Evolutionary conservation across 352 stramenopile genomes (phyloP), one percentile per base, ranked within the genome.

Genomic region (Phytophthora ramorum): DNA sequence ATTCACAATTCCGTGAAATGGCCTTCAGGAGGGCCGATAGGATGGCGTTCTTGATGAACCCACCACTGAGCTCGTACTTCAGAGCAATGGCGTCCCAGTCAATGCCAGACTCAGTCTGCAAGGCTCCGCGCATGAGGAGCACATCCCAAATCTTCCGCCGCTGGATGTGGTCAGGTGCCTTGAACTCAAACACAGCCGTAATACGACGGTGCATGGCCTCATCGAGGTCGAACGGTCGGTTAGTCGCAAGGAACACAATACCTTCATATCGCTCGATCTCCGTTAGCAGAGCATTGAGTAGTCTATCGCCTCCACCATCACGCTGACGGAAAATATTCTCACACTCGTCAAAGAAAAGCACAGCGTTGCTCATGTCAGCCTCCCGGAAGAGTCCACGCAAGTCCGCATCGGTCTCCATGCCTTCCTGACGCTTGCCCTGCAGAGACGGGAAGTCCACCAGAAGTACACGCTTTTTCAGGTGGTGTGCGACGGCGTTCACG

Each of bases 41-140:
- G 54, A 97, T 91, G 34, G 90, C 88, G 58, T 97, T 97, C 76
- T 97, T 96, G 74, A 97, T 97, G 67, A 97, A 97, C 3, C 88
- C 90, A 43, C 90, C 90, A 56, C 86, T 95, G 26, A 97, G 79
- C 41, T 97, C 87, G 64, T 96, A 97, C 66, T 96, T 94, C 50
- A 95, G 69, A 12, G 73, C 76, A 40, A 97, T 93, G 14, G 84
- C 76, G 34, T 95, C 87, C 85, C 83, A 96, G 58, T 96, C 88
- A 30, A 97, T 83, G 47, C 85, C 80, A n/a, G 78, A 54, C 20
- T 77, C 66, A n/a, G 71, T 82, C 58, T 81, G 69, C 26, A 95
- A 63, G 30, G 75, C 63, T 32, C 71, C 69, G 46, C 79, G 66
- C 34, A 81, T 63, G 10, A 92, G 41, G 35, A 95, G 66, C 51